phyloP scores from a whole-genome alignment of 441 rosid genomes.

The Mallotus repandus region DNA sequence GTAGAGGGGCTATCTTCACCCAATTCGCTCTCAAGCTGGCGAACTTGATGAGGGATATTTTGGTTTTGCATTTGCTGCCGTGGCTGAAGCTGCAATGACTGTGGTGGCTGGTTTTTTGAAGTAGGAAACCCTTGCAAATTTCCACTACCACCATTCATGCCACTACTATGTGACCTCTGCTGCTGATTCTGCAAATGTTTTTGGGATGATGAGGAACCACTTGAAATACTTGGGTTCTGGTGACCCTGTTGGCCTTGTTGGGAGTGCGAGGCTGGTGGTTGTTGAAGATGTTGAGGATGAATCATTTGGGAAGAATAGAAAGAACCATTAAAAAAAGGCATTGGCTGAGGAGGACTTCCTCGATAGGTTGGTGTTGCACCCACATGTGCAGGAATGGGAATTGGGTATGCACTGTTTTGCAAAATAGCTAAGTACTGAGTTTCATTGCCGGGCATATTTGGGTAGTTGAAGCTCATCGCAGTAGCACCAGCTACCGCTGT shows the following conservation, averaged over 20 bases:
- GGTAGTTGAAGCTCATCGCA: constrained; percentile 82
- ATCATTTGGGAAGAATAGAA: constrained; percentile 92
- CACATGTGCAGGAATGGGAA: constrained; percentile 86
- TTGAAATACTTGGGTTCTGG: constrained; percentile 66
- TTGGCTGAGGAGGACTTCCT: constrained; percentile 69
- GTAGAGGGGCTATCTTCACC: constrained; percentile 86
- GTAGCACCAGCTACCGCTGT: constrained; percentile 63
- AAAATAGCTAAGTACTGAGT: constrained; percentile 85
- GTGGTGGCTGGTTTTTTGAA: constrained; percentile 56
- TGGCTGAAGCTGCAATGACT: constrained; percentile 55
- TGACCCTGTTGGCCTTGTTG: constrained; percentile 65
- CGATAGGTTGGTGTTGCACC: constrained; percentile 71
- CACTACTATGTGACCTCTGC: constrained; percentile 50
- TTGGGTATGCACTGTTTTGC: constrained; percentile 77
- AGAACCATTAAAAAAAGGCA: constrained; percentile 78
- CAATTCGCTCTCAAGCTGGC: constrained; percentile 54
- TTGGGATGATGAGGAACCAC: constrained; percentile 72
- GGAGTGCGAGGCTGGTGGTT: constrained; percentile 42
- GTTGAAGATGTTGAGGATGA: constrained; percentile 79
- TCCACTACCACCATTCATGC: constrained; percentile 41
- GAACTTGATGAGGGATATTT: constrained; percentile 53
- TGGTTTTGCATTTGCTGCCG: constrained; percentile 73
- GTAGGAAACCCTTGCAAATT: constrained; percentile 66
- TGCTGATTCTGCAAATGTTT: constrained; percentile 83
- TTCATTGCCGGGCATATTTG: constrained; percentile 77